These are phyloP conservation scores for Paecilomyces fulvus DNA, from an alignment of 2,329 filamentous ascomycete species.

Conservation along the genomic window DNA sequence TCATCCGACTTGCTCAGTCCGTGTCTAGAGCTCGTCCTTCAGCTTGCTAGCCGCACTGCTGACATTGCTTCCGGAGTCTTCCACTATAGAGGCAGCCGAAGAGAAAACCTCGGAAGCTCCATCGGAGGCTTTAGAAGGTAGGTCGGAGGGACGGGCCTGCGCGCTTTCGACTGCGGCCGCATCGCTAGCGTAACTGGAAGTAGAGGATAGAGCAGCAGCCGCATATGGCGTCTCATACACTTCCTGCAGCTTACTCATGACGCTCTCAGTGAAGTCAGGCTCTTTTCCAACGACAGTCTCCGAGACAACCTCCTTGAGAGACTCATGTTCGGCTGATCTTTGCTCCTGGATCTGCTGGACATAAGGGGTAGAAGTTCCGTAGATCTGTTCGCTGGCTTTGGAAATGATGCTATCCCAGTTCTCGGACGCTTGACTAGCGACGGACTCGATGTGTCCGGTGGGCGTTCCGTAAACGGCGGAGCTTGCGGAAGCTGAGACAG, in stretches of 20 bases:
- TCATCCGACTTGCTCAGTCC: background rate
- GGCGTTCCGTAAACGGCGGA: slow-evolving; percentile 38
- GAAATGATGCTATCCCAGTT: slow-evolving; percentile 58
- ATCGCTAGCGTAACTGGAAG: slow-evolving; percentile 45
- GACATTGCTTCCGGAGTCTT: slow-evolving; percentile 40
- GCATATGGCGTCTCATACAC: slow-evolving; percentile 59
- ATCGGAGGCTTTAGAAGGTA: slow-evolving; percentile 23
- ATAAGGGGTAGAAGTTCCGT: slow-evolving; percentile 57
- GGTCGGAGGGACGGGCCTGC: slow-evolving; percentile 21
- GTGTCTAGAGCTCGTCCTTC: slow-evolving; percentile 45
- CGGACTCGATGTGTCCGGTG: slow-evolving; percentile 35
- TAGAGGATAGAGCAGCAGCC: slow-evolving; percentile 34
- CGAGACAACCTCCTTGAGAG: slow-evolving; percentile 63
- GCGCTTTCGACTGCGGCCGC: slow-evolving; percentile 30
- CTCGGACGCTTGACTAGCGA: slow-evolving; percentile 48
- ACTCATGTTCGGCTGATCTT: slow-evolving; percentile 57
- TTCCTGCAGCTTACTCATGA: slow-evolving; percentile 61
- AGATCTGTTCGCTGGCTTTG: slow-evolving; percentile 60
- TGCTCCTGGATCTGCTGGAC: slow-evolving; percentile 55
- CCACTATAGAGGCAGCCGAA: slow-evolving; percentile 34
- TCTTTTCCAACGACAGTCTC: slow-evolving; percentile 72
- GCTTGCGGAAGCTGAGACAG: slow-evolving; percentile 34
- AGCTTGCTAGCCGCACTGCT: slow-evolving; percentile 36
- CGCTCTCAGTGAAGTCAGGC: slow-evolving; percentile 71
- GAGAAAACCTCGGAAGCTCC: slow-evolving; percentile 26